These are phyloP conservation scores for Pholiota microspora DNA, from an alignment of 768 basidiomycete genomes.

Conservation along the genomic window DNA sequence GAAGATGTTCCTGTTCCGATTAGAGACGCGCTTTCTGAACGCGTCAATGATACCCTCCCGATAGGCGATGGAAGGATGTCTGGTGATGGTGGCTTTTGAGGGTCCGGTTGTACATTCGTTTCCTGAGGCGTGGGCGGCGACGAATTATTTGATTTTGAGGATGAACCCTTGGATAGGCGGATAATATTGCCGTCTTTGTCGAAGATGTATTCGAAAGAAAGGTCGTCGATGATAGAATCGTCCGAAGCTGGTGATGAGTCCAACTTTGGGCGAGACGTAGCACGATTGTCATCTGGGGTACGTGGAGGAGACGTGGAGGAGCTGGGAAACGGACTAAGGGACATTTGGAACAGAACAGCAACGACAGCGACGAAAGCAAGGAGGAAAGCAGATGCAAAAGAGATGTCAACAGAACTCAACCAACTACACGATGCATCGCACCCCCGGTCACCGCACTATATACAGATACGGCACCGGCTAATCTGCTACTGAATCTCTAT, in stretches of 20 bases:
- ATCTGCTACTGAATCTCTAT: too few species aligned
- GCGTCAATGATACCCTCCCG: conserved; percentile 53
- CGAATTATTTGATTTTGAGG: conserved; percentile 41
- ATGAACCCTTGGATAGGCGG: conserved; percentile 53
- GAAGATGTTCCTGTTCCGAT: conserved; percentile 28
- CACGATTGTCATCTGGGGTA: conserved; percentile 34
- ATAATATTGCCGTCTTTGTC: conserved; percentile 55
- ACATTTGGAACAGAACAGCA: conserved; percentile 14
- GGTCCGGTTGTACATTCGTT: conserved; percentile 36
- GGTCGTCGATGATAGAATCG: conserved; percentile 59
- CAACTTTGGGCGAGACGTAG: conserved; percentile 20
- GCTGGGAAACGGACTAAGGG: conserved; percentile 23
- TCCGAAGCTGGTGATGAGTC: conserved; percentile 43
- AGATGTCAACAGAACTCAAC: conserved; percentile 19
- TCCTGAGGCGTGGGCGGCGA: conserved; percentile 48
- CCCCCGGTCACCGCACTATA: conserved; percentile 24
- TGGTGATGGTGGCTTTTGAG: conserved; percentile 33
- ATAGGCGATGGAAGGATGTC: conserved; percentile 35
- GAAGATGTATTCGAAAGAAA: conserved; percentile 64
- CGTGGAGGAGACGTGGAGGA: conserved; percentile 37
- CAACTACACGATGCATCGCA: conserved; percentile 30
- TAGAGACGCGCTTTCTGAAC: conserved; percentile 65
- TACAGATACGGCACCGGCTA: conserved; percentile 1
- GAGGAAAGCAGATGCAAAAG: conserved; percentile 20
- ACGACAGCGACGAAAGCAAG: conserved; percentile 31